Percentiles rank a stretch among this genome's conserved stretches.
These are phyloP conservation scores for Diplocarpon rosae DNA, from an alignment of 2,329 filamentous ascomycete genomes.

Conservation along the genomic window DNA sequence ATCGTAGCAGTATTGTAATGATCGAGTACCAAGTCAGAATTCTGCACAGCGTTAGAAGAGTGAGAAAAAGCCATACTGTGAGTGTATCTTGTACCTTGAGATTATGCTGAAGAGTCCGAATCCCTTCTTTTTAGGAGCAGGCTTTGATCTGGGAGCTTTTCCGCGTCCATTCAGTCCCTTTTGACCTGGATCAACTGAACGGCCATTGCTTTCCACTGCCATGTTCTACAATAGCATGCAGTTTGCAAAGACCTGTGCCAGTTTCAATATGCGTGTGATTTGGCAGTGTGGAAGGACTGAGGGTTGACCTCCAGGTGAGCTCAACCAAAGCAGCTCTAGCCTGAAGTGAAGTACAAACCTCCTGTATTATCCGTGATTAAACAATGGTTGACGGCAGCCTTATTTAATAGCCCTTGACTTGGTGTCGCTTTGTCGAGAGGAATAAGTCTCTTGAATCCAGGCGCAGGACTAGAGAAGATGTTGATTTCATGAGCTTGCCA, in stretches of 20 bases:
- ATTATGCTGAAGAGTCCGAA: constrained; percentile 36
- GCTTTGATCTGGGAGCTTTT: constrained; percentile 26
- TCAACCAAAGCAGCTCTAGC: neutral
- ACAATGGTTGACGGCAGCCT: neutral
- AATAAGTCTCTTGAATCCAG: neutral
- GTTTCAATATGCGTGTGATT: neutral
- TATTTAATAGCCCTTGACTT: too few relatives aligned
- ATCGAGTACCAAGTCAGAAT: constrained; percentile 79
- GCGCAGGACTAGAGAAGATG: neutral
- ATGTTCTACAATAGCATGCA: constrained; percentile 24
- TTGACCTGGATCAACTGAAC: constrained; percentile 23
- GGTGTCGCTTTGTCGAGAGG: neutral
- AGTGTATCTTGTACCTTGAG: constrained; percentile 38
- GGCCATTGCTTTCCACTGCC: constrained; percentile 30
- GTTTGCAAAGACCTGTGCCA: neutral
- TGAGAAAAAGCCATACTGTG: neutral
- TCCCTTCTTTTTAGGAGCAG: constrained; percentile 14
- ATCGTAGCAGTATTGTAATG: constrained; percentile 69
- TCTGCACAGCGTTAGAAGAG: constrained; percentile 34
- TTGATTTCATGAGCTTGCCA: neutral
- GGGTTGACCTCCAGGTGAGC: neutral
- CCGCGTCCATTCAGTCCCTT: constrained; percentile 33
- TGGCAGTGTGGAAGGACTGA: neutral
- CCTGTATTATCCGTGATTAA: constrained; percentile 2
- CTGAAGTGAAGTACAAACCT: neutral